Base-by-base conservation (phyloP, 345 rosid species). In the Diplotaxis tenuifolia region DNA sequence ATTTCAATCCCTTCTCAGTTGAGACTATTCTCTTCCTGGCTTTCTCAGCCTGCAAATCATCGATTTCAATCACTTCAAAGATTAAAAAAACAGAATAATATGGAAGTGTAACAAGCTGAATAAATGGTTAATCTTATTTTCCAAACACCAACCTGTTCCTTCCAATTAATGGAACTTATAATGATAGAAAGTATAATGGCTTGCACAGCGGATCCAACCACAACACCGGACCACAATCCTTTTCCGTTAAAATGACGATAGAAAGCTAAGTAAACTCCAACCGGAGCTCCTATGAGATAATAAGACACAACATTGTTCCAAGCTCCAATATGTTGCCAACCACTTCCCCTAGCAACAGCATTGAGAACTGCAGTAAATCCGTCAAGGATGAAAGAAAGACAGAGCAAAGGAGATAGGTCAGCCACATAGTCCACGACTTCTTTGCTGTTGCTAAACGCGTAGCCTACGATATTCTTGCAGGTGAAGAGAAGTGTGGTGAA, bases 281-380 rank as follows among this genome's bases (percentile, higher is more conserved):
- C 82, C 0, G 87, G 85, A 71, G 77, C 72, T 15, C 83, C 85
- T 15, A 63, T 10, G 0, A 84, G 28, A 70, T 84, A 84, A 11
- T 60, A 64, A 38, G 87, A 67, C 27, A 64, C 84, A 6, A 82
- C 71, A 56, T 82, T 84, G 22, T 71, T 67, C 68, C 72, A 80
- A 10, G 85, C 87, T 47, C 84, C 85, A 34, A 76, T 65, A 11
- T 80, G 52, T 68, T 84, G 85, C 87, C 85, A 84, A 7, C 85
- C 87, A 78, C 85, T 78, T 40, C 84, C 87, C 31, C 85, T 75
- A 16, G 84, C 81, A 54, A 82, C 81, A 4, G 82, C 85, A 40
- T 72, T 68, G 42, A 83, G 65, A 2, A 78, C 68, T 12, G 68
- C 75, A 18, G 80, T 69, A 14, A 80, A 63, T 31, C 83, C 79